These are phyloP conservation scores for Gnomoniopsis smithogilvyi DNA, from an alignment of 2,329 filamentous ascomycete species.

Conservation along the genomic window DNA sequence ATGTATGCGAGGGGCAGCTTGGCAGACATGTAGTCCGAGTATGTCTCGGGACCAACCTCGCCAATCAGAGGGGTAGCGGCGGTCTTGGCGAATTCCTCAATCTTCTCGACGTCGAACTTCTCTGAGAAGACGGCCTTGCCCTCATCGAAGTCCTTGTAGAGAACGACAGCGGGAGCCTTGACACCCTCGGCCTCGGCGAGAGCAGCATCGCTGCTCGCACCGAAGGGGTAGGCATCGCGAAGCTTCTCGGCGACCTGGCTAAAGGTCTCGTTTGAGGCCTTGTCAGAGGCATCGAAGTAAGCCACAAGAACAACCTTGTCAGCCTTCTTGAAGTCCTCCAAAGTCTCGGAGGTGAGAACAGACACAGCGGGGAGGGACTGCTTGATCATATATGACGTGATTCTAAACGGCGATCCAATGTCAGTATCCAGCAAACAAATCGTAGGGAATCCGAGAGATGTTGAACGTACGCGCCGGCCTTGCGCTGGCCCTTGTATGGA, in stretches of 20 bases:
- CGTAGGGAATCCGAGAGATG: not conserved
- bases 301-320: constrained; percentile 95
- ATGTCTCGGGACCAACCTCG: constrained; percentile 96
- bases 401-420: constrained; percentile 35
- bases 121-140: constrained; percentile 83
- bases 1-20: constrained; percentile 95
- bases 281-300: constrained; percentile 78
- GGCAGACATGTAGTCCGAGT: constrained; percentile 89
- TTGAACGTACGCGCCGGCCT: constrained; percentile 66
- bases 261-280: constrained; percentile 85
- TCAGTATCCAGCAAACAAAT: not conserved
- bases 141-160: constrained; percentile 98
- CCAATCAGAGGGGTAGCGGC: constrained; percentile 87
- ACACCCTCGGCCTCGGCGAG: constrained; percentile 90
- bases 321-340: constrained; percentile 95
- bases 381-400: constrained; percentile 93
- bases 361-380: constrained; percentile 94
- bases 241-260: constrained; percentile 68
- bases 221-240: constrained; percentile 91
- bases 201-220: constrained; percentile 75
- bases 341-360: constrained; percentile 70
- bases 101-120: constrained; percentile 76
- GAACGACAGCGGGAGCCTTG: constrained; percentile 78
- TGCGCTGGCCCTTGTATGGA: constrained; percentile 85
- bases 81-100: constrained; percentile 80